Conservation (phyloP, 441 rosid species). For the Eutrema salsugineum region DNA sequence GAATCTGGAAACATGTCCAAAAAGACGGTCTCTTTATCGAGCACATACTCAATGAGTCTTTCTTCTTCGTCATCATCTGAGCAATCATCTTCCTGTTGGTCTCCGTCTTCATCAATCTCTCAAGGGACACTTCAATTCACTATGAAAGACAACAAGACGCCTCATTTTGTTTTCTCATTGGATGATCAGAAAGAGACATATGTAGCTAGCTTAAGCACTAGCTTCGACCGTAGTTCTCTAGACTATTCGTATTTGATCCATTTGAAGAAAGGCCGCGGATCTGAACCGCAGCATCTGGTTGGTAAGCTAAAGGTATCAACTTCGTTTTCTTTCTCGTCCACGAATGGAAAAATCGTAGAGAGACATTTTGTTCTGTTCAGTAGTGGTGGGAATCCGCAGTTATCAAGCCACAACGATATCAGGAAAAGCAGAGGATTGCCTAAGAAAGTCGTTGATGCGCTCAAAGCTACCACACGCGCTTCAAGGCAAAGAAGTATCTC, state of each 20-base stretch:
- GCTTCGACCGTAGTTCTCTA: constrained; percentile 28
- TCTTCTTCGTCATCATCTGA: constrained; percentile 56
- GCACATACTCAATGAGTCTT: constrained; percentile 45
- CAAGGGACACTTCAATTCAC: constrained; percentile 71
- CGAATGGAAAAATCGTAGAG: constrained; percentile 47
- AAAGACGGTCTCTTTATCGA: constrained; percentile 29
- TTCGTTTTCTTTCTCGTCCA: constrained; percentile 39
- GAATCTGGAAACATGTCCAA: constrained; percentile 2
- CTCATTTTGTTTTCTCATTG: constrained; percentile 78
- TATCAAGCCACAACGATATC: constrained; percentile 20
- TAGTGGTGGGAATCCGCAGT: constrained; percentile 37
- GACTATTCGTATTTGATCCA: constrained; percentile 56
- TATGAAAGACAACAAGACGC: constrained; percentile 53
- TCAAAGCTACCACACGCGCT: constrained; percentile 40
- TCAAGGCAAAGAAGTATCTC: constrained; percentile 58
- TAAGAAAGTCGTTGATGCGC: constrained; percentile 49
- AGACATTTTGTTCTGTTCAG: constrained; percentile 68
- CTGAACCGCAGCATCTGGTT: constrained; percentile 43
- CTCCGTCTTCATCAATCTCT: constrained; percentile 40
- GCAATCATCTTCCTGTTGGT: constrained; percentile 40
- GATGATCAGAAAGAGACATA: constrained; percentile 59
- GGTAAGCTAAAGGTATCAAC: constrained; percentile 70
- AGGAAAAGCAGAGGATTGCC: constrained; percentile 52
- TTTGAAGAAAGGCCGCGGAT: constrained; percentile 35
- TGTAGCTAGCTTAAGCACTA: constrained; percentile 42